These are phyloP conservation scores for Fusarium devonianum DNA, from an alignment of 2,329 filamentous ascomycete species.

Conservation along the genomic window DNA sequence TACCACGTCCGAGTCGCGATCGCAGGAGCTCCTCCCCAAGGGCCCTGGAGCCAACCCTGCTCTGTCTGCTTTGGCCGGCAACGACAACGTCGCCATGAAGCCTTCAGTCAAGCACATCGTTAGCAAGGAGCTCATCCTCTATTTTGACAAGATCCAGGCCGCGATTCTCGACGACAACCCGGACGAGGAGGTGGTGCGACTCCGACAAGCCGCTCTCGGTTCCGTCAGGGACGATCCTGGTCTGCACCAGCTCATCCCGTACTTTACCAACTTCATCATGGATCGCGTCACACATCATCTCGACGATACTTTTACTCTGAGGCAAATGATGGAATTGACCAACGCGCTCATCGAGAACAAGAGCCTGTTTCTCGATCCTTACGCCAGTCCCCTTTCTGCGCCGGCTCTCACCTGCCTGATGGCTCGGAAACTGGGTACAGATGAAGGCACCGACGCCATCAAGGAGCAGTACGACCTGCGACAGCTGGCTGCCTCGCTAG, in stretches of 20 bases:
- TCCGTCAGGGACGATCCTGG: conserved; percentile 89
- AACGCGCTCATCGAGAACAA: conserved; percentile 85
- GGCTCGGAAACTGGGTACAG: conserved; percentile 73
- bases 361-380: conserved; percentile 73
- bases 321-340: conserved; percentile 91
- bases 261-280: conserved; percentile 94
- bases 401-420: conserved; percentile 92
- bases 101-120: conserved; percentile 95
- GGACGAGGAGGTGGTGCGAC: conserved; percentile 74
- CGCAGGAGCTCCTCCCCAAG: conserved; percentile 87
- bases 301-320: conserved; percentile 86
- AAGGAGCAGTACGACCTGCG: conserved; percentile 79
- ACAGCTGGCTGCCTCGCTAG: conserved; percentile 81
- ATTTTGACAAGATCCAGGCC: conserved; percentile 93
- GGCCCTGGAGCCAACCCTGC: conserved; percentile 87
- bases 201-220: conserved; percentile 84
- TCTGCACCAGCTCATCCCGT: conserved; percentile 92
- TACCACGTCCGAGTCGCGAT: conserved; percentile 80
- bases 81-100: conserved; percentile 83
- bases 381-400: conserved; percentile 73
- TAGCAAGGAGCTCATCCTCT: conserved; percentile 93
- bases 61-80: conserved; percentile 80
- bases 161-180: conserved; percentile 88
- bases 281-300: conserved; percentile 95
- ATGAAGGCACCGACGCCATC: conserved; percentile 59